Base-by-base conservation (phyloP, 73 alveolate genomes). In the Paramecium tetraurelia region DNA sequence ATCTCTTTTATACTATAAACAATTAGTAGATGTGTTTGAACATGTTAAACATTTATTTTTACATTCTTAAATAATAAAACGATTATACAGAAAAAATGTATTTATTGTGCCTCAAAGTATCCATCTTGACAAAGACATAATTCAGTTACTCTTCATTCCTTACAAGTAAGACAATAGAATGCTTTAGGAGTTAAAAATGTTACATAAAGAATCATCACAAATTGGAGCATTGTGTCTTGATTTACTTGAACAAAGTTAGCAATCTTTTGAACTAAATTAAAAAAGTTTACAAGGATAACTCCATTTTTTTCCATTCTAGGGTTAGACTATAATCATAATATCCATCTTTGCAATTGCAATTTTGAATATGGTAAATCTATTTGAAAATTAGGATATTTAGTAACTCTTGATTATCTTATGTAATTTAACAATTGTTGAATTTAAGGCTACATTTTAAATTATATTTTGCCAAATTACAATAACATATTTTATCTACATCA, bases 1-100 rank as follows among this genome's bases (percentile, higher is more conserved):
- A 71, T 71, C 86, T 35, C 86, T 63, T 38, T 71, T 71, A 71
- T 63, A 71, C 4, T n/a, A 14, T 35, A 71, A 71, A 33, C 86
- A 71, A 31, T 71, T 71, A 21, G 41, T 7, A 4, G 46, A 6
- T 24, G 83, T 10, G 4, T 20, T 7, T 7, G 8, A 9, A 20
- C 83, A 59, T 9, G 83, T 27, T 5, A 9, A 7, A 59, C 83
- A 59, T 59, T 59, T 3, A 7, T 5, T n/a, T 1, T 59, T 46
- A 71, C 86, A 71, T 71, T 12, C 53, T 50, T 14, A 27, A 3
- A 50, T 12, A 16, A 50, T 50, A 3, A 1, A 5, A 36, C 9
- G 43, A 36, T 36, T 1, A 11, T 50, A 50, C 63, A 14, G 14
- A 50, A 12, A 14, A 31, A 50, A 3, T 0, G 6, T 16, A 14